Evolutionary conservation across 2,329 filamentous ascomycete species (phyloP), one percentile per base, ranked within the genome.

Genomic region (Talaromyces piceae): DNA sequence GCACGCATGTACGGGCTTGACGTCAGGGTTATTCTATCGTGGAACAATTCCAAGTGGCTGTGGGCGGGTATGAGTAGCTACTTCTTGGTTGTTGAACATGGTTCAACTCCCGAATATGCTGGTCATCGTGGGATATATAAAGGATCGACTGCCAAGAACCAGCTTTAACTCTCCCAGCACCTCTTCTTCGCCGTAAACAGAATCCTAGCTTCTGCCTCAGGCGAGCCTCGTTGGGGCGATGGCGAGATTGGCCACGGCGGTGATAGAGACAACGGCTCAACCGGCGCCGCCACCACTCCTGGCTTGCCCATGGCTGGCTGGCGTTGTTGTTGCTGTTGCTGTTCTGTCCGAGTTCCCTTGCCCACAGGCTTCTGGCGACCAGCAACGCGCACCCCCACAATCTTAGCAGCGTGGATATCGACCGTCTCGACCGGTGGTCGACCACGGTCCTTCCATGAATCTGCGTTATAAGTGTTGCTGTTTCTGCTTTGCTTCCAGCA

Each of bases 181-280:
- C 65, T 58, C 31, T 60, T 66, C 54, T 59, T 62, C 25, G 67
- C 63, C 3, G 66, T 69, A 43, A 70, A 70, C 5, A 70, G 53
- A 5, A 67, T 48, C 26, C 61, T 55, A 6, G 64, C 66, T 50
- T 67, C 60, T 33, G 67, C 63, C 41, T 61, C 33, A 4, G 16
- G 33, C 16, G 33, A 37, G 16, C 33, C 16, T 37, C 33, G 16
- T n/a, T n/a, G n/a, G n/a, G n/a, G n/a, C 12, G 41, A 43, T 3
- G 45, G 22, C 4, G 45, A 46, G 4, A 26, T 22, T 26, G 44
- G n/a, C 44, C 13, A 23, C 41, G 23, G n/a, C 23, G 6, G 41
- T 23, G 41, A n/a, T n/a, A n/a, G n/a, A n/a, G n/a, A 23, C 13
- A 45, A 22, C 25, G 51, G 52, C 50, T 55, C 58, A 7, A 45